Evolutionary conservation across 1,284 basidiomycete genomes (phyloP).

Genomic region (Chondrostereum purpureum): DNA sequence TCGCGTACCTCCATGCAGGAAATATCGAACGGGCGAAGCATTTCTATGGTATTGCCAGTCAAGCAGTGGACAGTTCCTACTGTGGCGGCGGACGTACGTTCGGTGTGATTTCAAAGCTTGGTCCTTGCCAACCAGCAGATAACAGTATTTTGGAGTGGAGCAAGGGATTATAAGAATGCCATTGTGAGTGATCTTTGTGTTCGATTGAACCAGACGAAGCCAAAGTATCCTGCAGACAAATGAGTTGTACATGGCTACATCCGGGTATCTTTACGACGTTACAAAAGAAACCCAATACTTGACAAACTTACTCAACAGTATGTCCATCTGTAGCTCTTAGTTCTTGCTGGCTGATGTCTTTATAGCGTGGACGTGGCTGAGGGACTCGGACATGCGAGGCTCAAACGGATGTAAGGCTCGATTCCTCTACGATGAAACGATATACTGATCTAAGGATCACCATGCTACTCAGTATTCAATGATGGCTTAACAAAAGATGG

Average conservation of each 20-base stretch:
- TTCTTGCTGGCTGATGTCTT: not conserved
- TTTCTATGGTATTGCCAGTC: constrained; percentile 16
- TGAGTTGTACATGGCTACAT: constrained; percentile 16
- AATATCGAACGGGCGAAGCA: constrained; percentile 14
- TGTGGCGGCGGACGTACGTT: constrained; percentile 15
- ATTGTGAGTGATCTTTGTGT: constrained; percentile 12
- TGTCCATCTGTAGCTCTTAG: constrained; percentile 8
- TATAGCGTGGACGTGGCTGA: constrained; percentile 16
- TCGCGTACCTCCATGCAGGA: constrained; percentile 15
- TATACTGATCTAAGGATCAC: not conserved
- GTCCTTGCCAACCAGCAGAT: too few species aligned
- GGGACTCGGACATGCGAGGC: constrained; percentile 14
- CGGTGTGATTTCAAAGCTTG: too few species aligned
- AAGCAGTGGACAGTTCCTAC: constrained; percentile 5
- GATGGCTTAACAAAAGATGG: constrained; percentile 17
- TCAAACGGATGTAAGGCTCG: constrained; percentile 16
- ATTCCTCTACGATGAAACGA: not conserved
- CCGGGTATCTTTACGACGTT: constrained; percentile 16
- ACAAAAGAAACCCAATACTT: constrained; percentile 15
- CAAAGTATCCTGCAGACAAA: constrained; percentile 12
- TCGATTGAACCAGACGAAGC: not conserved
- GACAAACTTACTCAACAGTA: constrained; percentile 10
- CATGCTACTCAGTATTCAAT: constrained; percentile 16
- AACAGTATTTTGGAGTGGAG: constrained; percentile 17
- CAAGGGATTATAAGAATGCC: constrained; percentile 17